Base-by-base conservation (phyloP, 345 rosid species). In the Heritiera fomes region DNA sequence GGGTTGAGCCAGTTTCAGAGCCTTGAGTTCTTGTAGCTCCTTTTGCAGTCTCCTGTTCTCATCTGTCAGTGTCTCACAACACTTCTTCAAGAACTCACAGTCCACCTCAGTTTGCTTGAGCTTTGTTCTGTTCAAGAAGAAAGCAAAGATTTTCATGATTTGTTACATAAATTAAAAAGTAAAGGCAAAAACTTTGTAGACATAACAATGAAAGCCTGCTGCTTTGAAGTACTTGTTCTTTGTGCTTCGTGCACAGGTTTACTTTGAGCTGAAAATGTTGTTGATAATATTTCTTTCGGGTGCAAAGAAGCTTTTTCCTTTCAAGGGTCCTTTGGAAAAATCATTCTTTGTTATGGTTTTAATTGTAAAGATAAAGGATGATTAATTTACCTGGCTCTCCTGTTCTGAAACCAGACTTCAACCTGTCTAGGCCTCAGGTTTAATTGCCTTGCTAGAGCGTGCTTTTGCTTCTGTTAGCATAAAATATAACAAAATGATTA, bases 101-200 rank as follows among this genome's bases (percentile, higher is more conserved):
- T 96, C 99, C n/a, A 92, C 94, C 77, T 96, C 98, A 6, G 99
- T 96, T 87, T 96, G 99, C 86, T 96, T 96, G 67, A 96, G 92
- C 84, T 96, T 96, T 81, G 99, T 96, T 88, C 99, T 94, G 85
- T 53, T 38, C 63, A 79, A 20, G 9, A 18, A 53, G 52, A 40
- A 17, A 65, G 15, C 32, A 73, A 43, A 12, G 32, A 41, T 9
- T 10, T 12, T 43, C 41, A 32, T 0, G 43, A 55, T 56, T 12
- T 70, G 56, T 28, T 23, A 12, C 17, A 53, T 20, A 28, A 74
- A 74, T 74, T 20, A 7, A 20, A 34, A 47, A 10, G 52, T 10
- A 56, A 52, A 65, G 5, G 3, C 10, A 28, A 40, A 52, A 58
- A 73, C 64, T 62, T 52, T 14, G 34, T 2, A n/a, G 17, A 50